Conservation (phyloP, 2,329 filamentous ascomycete species). For the Didymella sp. region DNA sequence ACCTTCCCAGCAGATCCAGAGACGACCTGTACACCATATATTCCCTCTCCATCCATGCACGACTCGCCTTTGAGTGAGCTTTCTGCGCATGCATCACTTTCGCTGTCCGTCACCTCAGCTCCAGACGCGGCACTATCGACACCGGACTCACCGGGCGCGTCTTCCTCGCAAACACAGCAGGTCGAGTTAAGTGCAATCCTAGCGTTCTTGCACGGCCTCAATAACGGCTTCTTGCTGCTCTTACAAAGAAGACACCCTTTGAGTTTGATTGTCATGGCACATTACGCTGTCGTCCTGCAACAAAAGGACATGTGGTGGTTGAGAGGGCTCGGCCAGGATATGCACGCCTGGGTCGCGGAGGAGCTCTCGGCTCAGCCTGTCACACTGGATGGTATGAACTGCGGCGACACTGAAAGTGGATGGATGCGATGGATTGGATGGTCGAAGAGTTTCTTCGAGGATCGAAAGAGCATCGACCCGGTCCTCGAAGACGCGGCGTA, state of each 20-base stretch:
- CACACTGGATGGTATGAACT: background rate
- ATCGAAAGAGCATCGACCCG: background rate
- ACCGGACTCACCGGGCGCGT: background rate
- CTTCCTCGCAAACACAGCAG: background rate
- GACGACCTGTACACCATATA: background rate
- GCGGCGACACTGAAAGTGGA: background rate
- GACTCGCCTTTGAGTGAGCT: background rate
- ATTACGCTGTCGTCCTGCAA: background rate
- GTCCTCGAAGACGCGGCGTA: background rate
- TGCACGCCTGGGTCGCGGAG: background rate
- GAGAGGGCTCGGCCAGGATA: background rate
- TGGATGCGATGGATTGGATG: background rate
- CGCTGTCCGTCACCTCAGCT: background rate
- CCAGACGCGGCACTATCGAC: background rate
- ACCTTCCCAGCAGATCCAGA: background rate
- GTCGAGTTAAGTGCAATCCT: background rate
- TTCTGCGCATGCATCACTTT: background rate
- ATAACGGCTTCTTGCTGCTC: background rate
- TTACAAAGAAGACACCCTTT: background rate
- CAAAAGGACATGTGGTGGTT: slow-evolving; percentile 1
- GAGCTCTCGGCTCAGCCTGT: background rate
- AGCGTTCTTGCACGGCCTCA: background rate
- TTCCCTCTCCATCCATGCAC: background rate
- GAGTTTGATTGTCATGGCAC: background rate
- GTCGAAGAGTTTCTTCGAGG: background rate